phyloP scores from a whole-genome alignment of 2,329 filamentous ascomycete species.

The Paracoccidioides brasiliensis region DNA sequence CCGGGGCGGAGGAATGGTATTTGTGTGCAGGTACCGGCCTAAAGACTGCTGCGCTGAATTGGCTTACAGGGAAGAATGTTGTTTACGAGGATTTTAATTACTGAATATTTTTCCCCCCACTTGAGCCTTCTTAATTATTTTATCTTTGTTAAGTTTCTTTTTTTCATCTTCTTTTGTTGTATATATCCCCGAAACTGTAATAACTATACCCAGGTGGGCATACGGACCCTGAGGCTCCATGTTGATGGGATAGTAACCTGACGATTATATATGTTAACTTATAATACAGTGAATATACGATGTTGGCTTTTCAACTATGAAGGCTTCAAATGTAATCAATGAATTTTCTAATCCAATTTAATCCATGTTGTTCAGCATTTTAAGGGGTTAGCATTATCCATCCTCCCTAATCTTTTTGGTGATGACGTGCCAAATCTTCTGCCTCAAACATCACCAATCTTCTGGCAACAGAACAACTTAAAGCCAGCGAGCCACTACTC shows the following conservation, averaged over 20 bases:
- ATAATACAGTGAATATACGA: too few species aligned
- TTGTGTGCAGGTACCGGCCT: constrained; percentile 44
- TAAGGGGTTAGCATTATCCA: not conserved
- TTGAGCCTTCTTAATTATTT: not conserved
- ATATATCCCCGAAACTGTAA: too few species aligned
- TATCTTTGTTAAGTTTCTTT: not conserved
- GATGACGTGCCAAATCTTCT: constrained; percentile 5
- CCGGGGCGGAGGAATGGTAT: constrained; percentile 40
- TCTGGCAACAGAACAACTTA: constrained; percentile 1
- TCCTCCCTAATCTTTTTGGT: not conserved
- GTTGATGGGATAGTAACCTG: too few species aligned
- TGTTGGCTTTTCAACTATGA: too few species aligned
- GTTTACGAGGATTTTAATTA: constrained; percentile 51
- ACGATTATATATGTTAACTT: too few species aligned
- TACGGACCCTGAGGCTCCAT: too few species aligned
- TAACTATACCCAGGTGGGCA: too few species aligned
- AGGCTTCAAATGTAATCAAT: too few species aligned
- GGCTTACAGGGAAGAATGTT: constrained; percentile 43
- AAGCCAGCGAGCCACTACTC: constrained; percentile 1
- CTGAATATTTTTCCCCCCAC: constrained; percentile 19
- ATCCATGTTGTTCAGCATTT: not conserved
- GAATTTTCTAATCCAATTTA: not conserved
- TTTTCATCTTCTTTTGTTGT: not conserved
- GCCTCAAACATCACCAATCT: constrained; percentile 1
- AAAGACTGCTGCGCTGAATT: constrained; percentile 37